Conservation (phyloP, 1,284 basidiomycete genomes). For the Ustilago trichophora region DNA sequence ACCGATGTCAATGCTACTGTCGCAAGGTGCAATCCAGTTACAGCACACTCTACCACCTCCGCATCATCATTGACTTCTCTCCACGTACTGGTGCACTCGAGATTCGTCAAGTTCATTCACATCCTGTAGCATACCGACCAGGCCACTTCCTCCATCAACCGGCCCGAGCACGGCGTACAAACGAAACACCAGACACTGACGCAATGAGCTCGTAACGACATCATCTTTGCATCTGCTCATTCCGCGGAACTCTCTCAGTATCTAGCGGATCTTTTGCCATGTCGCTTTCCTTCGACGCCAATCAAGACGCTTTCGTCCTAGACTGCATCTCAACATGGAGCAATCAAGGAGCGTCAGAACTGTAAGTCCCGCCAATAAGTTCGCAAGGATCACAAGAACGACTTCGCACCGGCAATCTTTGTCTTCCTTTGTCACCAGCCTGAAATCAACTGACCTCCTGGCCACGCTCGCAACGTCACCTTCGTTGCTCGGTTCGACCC, state of each 20-base stretch:
- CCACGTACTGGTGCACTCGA: no score
- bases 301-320: slow-evolving; percentile 12
- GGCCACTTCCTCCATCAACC: no score
- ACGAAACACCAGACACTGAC: not conserved
- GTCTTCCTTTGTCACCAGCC: not conserved
- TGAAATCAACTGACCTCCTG: slow-evolving; percentile 12
- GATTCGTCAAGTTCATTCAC: no score
- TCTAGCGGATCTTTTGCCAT: not conserved
- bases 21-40: no score
- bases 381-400: no score
- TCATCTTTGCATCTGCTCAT: no score
- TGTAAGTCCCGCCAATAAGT: slow-evolving; percentile 19
- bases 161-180: no score
- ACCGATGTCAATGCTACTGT: no score
- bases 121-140: no score
- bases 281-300: not conserved
- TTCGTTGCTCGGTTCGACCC: slow-evolving; percentile 1
- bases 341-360: slow-evolving; percentile 23
- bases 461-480: slow-evolving; percentile 3
- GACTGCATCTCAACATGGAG: slow-evolving; percentile 20
- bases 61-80: slow-evolving; percentile 1
- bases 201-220: slow-evolving; percentile 10
- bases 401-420: no score
- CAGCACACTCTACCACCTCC: no score
- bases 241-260: no score